Percentiles rank a stretch among this genome's conserved stretches.
Conservation (phyloP, 768 basidiomycete genomes). For the Paxillus ammoniavirescens region DNA sequence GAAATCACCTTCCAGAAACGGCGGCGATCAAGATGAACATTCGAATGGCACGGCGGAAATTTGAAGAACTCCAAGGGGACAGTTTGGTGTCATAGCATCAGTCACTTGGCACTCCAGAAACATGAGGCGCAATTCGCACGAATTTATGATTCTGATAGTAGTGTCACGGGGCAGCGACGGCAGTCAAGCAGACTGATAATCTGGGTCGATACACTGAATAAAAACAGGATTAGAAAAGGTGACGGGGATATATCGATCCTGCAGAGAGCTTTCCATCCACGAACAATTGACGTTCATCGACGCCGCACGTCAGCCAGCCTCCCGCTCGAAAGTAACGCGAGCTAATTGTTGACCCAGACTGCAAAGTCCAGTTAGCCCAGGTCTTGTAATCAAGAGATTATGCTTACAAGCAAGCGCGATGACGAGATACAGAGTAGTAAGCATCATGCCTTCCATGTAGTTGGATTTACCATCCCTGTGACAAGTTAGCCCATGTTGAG, state of each 20-base stretch:
- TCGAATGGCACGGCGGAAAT: slow-evolving; percentile 79
- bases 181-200: too few relatives aligned
- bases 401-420: slow-evolving; percentile 41
- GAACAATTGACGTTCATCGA: neutral
- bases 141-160: too few relatives aligned
- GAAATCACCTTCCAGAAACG: slow-evolving; percentile 56
- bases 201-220: too few relatives aligned
- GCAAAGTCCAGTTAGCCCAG: neutral
- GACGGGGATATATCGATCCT: neutral
- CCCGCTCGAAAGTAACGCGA: neutral
- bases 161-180: too few relatives aligned
- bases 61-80: slow-evolving; percentile 85
- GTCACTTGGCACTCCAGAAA: too few relatives aligned
- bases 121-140: too few relatives aligned
- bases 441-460: slow-evolving; percentile 91
- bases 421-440: slow-evolving; percentile 33
- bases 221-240: too few relatives aligned
- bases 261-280: neutral
- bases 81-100: slow-evolving; percentile 38
- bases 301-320: neutral
- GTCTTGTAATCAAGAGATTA: neutral
- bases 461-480: slow-evolving; percentile 79
- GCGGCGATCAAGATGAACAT: slow-evolving; percentile 88
- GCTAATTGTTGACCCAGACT: slow-evolving; percentile 12
- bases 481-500: neutral